Conservation (phyloP, 2,329 filamentous ascomycete genomes). For the Cladophialophora chaetospira region DNA sequence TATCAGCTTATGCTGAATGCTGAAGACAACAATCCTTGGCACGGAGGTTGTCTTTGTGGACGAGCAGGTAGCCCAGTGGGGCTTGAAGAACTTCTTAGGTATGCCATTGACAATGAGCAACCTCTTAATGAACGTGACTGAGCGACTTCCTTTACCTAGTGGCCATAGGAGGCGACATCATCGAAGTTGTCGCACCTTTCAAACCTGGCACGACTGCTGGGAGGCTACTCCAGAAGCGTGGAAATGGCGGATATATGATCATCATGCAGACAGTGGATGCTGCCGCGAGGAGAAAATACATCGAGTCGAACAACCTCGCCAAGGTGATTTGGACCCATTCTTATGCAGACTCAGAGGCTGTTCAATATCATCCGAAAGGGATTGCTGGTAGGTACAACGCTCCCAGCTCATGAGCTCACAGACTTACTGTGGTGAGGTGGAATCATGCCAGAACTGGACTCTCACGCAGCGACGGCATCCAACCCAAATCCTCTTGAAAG, state of each 20-base stretch:
- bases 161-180: constrained; percentile 47
- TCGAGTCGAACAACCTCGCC: constrained; percentile 40
- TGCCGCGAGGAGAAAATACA: constrained; percentile 39
- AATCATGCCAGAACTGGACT: constrained; percentile 49
- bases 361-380: constrained; percentile 51
- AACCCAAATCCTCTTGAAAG: constrained; percentile 44
- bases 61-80: constrained; percentile 42
- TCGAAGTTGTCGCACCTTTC: constrained; percentile 45
- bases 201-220: constrained; percentile 44
- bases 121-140: background rate
- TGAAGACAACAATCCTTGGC: constrained; percentile 39
- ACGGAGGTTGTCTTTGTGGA: constrained; percentile 46
- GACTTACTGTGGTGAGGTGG: constrained; percentile 36
- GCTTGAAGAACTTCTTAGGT: constrained; percentile 46
- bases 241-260: constrained; percentile 52
- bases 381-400: constrained; percentile 37
- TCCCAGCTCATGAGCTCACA: background rate
- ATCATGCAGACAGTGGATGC: constrained; percentile 52
- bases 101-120: constrained; percentile 1
- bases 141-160: constrained; percentile 34
- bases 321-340: constrained; percentile 43
- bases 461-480: constrained; percentile 37
- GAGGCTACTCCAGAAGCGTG: constrained; percentile 45
- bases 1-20: background rate
- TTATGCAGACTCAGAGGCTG: constrained; percentile 38